Evolutionary conservation across 2,329 filamentous ascomycete genomes (phyloP).

Genomic region (Hypoxylon sp.): DNA sequence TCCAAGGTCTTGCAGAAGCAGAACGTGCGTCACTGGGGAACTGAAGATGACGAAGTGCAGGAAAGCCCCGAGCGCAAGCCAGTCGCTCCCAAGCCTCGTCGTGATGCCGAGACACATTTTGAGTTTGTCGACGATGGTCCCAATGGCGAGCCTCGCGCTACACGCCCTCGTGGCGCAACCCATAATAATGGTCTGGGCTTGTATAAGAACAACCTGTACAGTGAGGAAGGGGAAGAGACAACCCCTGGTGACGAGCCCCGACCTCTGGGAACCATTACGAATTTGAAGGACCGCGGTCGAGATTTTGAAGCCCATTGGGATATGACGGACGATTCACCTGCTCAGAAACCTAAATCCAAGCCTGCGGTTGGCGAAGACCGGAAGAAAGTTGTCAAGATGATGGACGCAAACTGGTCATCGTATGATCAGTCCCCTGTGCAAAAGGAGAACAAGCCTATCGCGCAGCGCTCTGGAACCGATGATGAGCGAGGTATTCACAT

Average conservation of each 20-base stretch:
- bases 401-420: constrained; percentile 74
- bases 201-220: constrained; percentile 83
- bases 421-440: constrained; percentile 70
- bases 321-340: constrained; percentile 78
- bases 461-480: constrained; percentile 50
- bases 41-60: constrained; percentile 73
- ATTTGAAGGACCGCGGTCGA: constrained; percentile 80
- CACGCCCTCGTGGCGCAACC: constrained; percentile 67
- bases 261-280: constrained; percentile 77
- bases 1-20: constrained; percentile 73
- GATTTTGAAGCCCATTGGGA: constrained; percentile 84
- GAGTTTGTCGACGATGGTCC: constrained; percentile 83
- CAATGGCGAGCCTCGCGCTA: constrained; percentile 63
- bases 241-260: constrained; percentile 57
- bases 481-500: constrained; percentile 61
- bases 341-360: constrained; percentile 59
- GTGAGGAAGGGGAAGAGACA: constrained; percentile 65
- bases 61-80: constrained; percentile 72
- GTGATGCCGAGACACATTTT: constrained; percentile 86
- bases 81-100: constrained; percentile 77
- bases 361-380: constrained; percentile 69
- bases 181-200: constrained; percentile 79
- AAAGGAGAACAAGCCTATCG: constrained; percentile 64
- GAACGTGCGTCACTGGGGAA: constrained; percentile 84
- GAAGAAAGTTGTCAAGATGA: constrained; percentile 79